phyloP scores from a whole-genome alignment of 768 basidiomycete species.

The Baorangia bicolor region DNA sequence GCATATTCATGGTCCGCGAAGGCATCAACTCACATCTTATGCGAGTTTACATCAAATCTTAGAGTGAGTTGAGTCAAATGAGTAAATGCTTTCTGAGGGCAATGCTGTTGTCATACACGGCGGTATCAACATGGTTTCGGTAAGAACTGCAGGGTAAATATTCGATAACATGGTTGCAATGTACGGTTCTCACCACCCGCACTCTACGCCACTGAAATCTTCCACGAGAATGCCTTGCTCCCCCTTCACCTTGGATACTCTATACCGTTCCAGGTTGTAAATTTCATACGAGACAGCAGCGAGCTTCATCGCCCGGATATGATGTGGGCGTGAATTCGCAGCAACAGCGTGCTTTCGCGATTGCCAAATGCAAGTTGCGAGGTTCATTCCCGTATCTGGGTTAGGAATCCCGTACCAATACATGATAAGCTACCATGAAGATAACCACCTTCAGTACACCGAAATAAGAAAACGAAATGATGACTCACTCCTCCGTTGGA shows the following conservation, averaged over 20 bases:
- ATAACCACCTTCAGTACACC: conserved; percentile 3
- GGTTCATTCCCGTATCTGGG: conserved; percentile 72
- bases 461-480: not conserved
- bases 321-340: conserved; percentile 77
- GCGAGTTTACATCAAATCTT: no score
- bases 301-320: conserved; percentile 79
- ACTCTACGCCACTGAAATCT: conserved; percentile 60
- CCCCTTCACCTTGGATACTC: conserved; percentile 66
- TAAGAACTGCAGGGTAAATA: conserved; percentile 1
- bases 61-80: no score
- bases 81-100: no score
- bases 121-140: not conserved
- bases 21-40: not conserved
- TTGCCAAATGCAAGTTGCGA: conserved; percentile 96
- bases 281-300: conserved; percentile 75
- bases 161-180: not conserved
- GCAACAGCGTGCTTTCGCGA: conserved; percentile 79
- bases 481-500: conserved; percentile 74
- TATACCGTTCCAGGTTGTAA: conserved; percentile 76
- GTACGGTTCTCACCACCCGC: conserved; percentile 56
- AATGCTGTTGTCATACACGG: not conserved
- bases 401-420: conserved; percentile 95
- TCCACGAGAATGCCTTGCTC: conserved; percentile 54
- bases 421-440: conserved; percentile 59
- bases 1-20: not conserved